Percentiles rank a stretch among this genome's conserved stretches.
Evolutionary conservation across 495 filamentous ascomycete species (phyloP).

Genomic region (Copromyces sp.): DNA sequence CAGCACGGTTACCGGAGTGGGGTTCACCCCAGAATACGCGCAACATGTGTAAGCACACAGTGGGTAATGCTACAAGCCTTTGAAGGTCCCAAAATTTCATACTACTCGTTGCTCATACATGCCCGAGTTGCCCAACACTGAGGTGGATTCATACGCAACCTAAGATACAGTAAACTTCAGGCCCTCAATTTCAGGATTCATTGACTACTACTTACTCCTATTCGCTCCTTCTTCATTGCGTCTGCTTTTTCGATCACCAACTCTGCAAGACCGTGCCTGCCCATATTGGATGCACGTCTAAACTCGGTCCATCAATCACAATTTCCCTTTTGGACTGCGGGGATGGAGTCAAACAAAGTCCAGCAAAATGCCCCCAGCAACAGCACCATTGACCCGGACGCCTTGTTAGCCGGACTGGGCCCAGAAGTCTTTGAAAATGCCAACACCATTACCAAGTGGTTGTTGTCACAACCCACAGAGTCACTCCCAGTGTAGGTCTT

Average conservation of each 20-base stretch:
- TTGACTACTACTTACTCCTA: neutral
- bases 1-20: neutral
- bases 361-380: neutral
- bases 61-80: neutral
- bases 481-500: slow-evolving; percentile 10
- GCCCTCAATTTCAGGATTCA: neutral
- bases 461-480: slow-evolving; percentile 12
- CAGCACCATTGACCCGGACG: neutral
- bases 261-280: neutral
- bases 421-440: slow-evolving; percentile 20
- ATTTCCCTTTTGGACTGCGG: slow-evolving; percentile 1
- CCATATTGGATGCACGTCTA: neutral
- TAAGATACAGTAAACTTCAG: neutral
- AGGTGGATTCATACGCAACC: neutral
- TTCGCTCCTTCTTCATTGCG: neutral
- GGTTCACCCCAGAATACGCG: neutral
- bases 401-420: slow-evolving; percentile 4
- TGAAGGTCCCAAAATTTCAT: neutral
- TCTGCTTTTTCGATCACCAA: neutral
- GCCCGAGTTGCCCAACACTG: neutral
- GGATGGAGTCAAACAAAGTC: neutral
- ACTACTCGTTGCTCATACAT: neutral
- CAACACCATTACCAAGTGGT: slow-evolving; percentile 24
- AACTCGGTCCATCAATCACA: neutral
- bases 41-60: neutral